A percentile compares a stretch with the other conserved stretches of the same genome.
Evolutionary conservation across 257 asterid species (phyloP).

Genomic region (Cinchona pubescens): DNA sequence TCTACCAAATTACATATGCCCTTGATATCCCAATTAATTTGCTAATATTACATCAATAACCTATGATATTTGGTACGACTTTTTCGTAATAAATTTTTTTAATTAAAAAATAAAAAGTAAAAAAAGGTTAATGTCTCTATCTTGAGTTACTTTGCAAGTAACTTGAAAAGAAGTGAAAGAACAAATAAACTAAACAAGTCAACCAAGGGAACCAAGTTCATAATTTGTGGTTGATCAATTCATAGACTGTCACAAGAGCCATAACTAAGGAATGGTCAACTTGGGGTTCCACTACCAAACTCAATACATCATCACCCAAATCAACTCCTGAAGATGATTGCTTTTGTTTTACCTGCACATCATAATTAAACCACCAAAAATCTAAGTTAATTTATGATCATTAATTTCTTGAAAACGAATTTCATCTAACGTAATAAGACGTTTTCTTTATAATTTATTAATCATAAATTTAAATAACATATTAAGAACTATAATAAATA

Average conservation of each 20-base stretch:
- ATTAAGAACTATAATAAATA: background rate
- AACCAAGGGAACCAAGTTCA: constrained; percentile 11
- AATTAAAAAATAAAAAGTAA: background rate
- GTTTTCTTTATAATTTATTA: no score
- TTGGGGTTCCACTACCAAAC: constrained; percentile 51
- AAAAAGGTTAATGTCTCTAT: background rate
- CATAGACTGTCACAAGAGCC: constrained; percentile 59
- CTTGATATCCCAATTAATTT: no score
- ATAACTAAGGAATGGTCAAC: constrained; percentile 49
- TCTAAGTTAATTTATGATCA: background rate
- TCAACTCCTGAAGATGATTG: constrained; percentile 42
- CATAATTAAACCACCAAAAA: background rate
- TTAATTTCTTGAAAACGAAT: background rate
- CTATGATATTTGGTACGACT: no score
- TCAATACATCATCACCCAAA: constrained; percentile 60
- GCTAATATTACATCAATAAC: no score
- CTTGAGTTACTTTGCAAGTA: background rate
- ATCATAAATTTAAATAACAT: no score
- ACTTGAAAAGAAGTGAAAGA: background rate
- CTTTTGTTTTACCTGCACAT: constrained; percentile 51
- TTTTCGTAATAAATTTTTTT: no score
- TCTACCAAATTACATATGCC: no score
- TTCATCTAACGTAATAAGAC: no score
- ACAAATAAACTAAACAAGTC: no score
- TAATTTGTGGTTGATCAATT: constrained; percentile 45